These are phyloP conservation scores for Phytopythium litorale DNA, from an alignment of 352 stramenopile genomes.

Conservation along the genomic window DNA sequence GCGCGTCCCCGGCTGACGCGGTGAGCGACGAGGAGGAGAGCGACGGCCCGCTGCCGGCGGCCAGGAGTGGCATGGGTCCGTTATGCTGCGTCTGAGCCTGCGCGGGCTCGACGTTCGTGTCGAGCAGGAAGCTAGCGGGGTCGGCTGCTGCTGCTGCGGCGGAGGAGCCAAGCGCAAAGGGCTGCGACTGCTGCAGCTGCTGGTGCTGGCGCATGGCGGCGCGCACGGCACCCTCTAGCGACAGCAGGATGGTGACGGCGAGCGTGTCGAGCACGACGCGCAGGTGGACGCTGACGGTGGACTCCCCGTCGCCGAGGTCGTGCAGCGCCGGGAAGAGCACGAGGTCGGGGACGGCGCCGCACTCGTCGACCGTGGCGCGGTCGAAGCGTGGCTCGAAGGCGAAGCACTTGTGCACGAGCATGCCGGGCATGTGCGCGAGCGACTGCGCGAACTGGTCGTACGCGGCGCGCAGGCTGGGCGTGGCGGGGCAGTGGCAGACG, in stretches of 20 bases:
- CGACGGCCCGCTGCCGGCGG: background rate
- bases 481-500: slow-evolving; percentile 76
- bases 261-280: slow-evolving; percentile 79
- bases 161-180: background rate
- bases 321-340: slow-evolving; percentile 84
- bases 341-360: slow-evolving; percentile 51
- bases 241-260: slow-evolving; percentile 79
- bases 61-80: slow-evolving; percentile 21
- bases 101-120: slow-evolving; percentile 70
- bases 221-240: slow-evolving; percentile 71
- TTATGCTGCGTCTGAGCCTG: slow-evolving; percentile 17
- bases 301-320: slow-evolving; percentile 52
- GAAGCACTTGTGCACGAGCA: slow-evolving; percentile 80
- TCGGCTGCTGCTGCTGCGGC: background rate
- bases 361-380: slow-evolving; percentile 46
- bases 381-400: slow-evolving; percentile 83
- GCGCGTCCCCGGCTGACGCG: slow-evolving; percentile 33
- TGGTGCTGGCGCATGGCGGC: slow-evolving; percentile 47
- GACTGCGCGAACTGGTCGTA: slow-evolving; percentile 68
- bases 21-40: slow-evolving; percentile 17
- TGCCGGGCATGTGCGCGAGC: slow-evolving; percentile 55
- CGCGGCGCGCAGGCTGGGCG: slow-evolving; percentile 45
- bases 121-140: slow-evolving; percentile 42
- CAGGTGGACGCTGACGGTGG: slow-evolving; percentile 77
- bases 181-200: slow-evolving; percentile 12